Evolutionary conservation across 1,284 basidiomycete genomes (phyloP).

Genomic region (Ustilago lituana): DNA sequence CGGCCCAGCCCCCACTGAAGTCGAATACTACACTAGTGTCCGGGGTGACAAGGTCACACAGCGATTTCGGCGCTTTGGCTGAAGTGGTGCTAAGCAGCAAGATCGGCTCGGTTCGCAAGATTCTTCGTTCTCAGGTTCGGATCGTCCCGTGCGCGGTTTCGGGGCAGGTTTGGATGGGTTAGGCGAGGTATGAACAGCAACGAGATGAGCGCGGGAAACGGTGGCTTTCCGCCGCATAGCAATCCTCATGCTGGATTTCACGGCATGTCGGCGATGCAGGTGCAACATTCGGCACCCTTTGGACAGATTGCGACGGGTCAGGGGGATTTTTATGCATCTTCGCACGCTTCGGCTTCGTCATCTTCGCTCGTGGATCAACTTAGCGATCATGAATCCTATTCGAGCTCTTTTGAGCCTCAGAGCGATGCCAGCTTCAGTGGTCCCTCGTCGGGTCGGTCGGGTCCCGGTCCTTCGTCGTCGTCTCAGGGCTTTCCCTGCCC

Average conservation of each 20-base stretch:
- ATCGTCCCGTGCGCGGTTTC: too few species aligned
- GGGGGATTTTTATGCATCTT: constrained; percentile 34
- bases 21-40: too few species aligned
- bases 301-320: constrained; percentile 17
- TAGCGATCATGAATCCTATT: constrained; percentile 46
- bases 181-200: too few species aligned
- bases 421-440: constrained; percentile 24
- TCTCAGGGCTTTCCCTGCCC: constrained; percentile 48
- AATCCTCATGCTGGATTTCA: constrained; percentile 14
- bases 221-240: constrained; percentile 16
- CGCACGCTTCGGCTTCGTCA: constrained; percentile 41
- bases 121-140: too few species aligned
- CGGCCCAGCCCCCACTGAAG: too few species aligned
- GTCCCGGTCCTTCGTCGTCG: constrained; percentile 40
- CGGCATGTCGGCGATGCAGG: constrained; percentile 26
- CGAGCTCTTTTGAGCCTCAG: constrained; percentile 33
- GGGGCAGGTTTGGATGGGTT: too few species aligned
- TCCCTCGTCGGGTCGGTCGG: constrained; percentile 15
- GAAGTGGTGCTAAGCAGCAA: neutral
- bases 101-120: too few species aligned
- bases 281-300: constrained; percentile 20
- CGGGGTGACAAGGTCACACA: too few species aligned
- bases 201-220: constrained; percentile 32
- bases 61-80: too few species aligned
- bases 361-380: constrained; percentile 43